Evolutionary conservation across 1,139 yeast genomes (phyloP).

Genomic region (Protomyces pachydermus): DNA sequence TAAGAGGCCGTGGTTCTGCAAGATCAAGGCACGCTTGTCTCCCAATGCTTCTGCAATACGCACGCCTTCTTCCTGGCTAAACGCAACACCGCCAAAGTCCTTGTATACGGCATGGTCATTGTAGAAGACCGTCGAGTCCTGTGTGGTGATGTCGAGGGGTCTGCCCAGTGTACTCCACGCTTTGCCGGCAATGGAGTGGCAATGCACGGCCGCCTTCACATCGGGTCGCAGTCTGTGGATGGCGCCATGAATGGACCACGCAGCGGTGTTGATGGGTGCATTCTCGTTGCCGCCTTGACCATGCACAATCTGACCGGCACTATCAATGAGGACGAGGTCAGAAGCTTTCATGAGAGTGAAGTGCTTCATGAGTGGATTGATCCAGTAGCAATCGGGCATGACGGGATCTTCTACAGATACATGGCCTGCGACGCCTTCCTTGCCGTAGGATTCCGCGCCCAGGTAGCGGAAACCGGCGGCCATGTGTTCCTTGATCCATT

Average conservation of each 20-base stretch:
- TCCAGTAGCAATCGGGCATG: slow-evolving; percentile 68
- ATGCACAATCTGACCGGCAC: slow-evolving; percentile 63
- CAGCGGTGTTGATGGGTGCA: slow-evolving; percentile 68
- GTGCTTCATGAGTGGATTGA: slow-evolving; percentile 70
- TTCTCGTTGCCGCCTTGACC: slow-evolving; percentile 47
- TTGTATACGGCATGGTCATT: slow-evolving; percentile 59
- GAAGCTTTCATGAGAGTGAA: slow-evolving; percentile 67
- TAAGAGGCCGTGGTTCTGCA: slow-evolving; percentile 72
- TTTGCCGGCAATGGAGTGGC: slow-evolving; percentile 69
- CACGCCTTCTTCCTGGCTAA: slow-evolving; percentile 64
- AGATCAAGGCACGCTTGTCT: slow-evolving; percentile 52
- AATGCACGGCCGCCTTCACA: slow-evolving; percentile 74
- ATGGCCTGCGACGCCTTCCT: slow-evolving; percentile 70
- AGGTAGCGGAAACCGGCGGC: slow-evolving; percentile 44
- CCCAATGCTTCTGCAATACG: slow-evolving; percentile 66
- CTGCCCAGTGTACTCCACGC: slow-evolving; percentile 69
- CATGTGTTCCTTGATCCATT: slow-evolving; percentile 66
- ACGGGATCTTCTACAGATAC: slow-evolving; percentile 75
- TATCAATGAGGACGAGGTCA: slow-evolving; percentile 73
- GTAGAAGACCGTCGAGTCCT: slow-evolving; percentile 67
- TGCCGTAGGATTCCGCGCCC: not conserved
- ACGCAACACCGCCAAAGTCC: slow-evolving; percentile 74
- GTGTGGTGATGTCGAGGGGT: slow-evolving; percentile 72
- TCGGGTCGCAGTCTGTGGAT: slow-evolving; percentile 73
- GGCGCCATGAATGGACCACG: slow-evolving; percentile 73